phyloP scores from a whole-genome alignment of 2,329 filamentous ascomycete genomes.

The Zalaria sp. region DNA sequence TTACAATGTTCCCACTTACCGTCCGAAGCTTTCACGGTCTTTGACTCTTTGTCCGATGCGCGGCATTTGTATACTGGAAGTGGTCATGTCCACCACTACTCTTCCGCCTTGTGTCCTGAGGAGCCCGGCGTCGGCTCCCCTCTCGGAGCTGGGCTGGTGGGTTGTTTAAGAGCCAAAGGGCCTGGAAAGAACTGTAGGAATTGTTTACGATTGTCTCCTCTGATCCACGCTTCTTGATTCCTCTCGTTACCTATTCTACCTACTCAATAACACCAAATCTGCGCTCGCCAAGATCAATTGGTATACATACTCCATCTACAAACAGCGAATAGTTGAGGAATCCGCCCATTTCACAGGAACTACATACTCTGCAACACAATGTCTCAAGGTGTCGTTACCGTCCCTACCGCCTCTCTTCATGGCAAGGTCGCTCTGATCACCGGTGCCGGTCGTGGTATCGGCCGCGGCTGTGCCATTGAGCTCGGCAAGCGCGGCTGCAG shows the following conservation, averaged over 20 bases:
- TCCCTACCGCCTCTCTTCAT: conserved; percentile 35
- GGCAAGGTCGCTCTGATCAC: conserved; percentile 48
- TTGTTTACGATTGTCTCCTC: no score
- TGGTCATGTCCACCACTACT: background rate
- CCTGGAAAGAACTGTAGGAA: no score
- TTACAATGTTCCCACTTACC: no score
- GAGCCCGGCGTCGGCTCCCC: background rate
- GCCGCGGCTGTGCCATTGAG: conserved; percentile 51
- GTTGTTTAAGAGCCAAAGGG: no score
- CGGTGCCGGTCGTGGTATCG: conserved; percentile 52
- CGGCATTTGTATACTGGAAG: background rate
- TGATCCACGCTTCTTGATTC: background rate
- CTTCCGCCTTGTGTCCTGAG: background rate
- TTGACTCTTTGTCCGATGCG: no score
- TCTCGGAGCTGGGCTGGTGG: background rate
- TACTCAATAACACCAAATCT: background rate
- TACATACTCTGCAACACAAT: background rate
- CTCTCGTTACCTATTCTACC: background rate
- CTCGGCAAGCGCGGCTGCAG: conserved; percentile 50
- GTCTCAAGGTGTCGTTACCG: conserved; percentile 15
- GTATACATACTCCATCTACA: background rate
- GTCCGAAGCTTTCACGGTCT: no score
- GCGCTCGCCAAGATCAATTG: background rate
- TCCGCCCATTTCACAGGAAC: no score
- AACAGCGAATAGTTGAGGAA: no score